phyloP scores from a whole-genome alignment of 257 asterid genomes.

The Prunella vulgaris region DNA sequence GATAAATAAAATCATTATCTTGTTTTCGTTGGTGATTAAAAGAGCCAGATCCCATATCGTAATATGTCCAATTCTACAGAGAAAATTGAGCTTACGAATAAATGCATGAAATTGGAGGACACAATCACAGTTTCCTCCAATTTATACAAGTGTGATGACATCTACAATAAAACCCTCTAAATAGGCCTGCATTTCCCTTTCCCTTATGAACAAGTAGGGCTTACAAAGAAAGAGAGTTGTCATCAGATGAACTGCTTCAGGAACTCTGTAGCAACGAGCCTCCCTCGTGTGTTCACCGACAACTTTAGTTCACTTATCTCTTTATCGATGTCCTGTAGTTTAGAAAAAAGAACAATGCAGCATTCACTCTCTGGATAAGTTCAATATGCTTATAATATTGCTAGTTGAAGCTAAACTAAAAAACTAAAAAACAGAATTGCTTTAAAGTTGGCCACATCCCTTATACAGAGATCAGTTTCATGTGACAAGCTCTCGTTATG shows the following conservation, averaged over 20 bases:
- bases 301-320: constrained; percentile 88
- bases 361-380: background rate
- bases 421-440: background rate
- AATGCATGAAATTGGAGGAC: background rate
- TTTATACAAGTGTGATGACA: background rate
- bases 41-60: background rate
- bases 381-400: background rate
- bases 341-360: background rate
- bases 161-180: background rate
- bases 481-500: background rate
- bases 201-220: no score
- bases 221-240: background rate
- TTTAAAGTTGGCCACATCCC: background rate
- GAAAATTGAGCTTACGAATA: background rate
- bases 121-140: background rate
- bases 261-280: constrained; percentile 97
- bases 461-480: background rate
- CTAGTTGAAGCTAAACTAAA: background rate
- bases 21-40: background rate
- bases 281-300: constrained; percentile 91
- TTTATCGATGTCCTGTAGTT: constrained; percentile 87
- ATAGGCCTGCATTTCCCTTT: no score
- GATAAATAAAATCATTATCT: background rate
- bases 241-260: constrained; percentile 84
- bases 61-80: background rate